phyloP scores from a whole-genome alignment of 169 alveolate genomes.

The Plasmodium gaboni region DNA sequence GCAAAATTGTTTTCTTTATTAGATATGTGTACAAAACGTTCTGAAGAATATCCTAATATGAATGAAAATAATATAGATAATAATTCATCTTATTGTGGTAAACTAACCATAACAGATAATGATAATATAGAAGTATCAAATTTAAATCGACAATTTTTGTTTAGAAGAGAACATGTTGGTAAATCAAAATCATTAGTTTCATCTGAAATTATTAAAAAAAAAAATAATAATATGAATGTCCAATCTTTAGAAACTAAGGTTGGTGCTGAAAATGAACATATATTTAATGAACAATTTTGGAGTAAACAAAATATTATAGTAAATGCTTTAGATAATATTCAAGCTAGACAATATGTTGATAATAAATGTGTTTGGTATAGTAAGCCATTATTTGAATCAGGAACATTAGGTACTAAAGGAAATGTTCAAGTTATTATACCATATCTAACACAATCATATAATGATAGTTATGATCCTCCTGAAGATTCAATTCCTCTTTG shows the following conservation, averaged over 20 bases:
- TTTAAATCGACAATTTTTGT: conserved; percentile 97
- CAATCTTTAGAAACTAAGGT: conserved; percentile 91
- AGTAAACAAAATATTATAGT: conserved; percentile 93
- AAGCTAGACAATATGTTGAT: conserved; percentile 98
- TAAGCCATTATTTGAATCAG: conserved; percentile 98
- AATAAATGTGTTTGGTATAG: conserved; percentile 97
- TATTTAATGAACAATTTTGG: conserved; percentile 98
- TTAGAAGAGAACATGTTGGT: conserved; percentile 93
- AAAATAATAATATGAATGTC: conserved; percentile 90
- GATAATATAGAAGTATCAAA: conserved; percentile 98
- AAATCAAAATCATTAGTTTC: conserved; percentile 85
- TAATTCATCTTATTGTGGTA: conserved; percentile 79
- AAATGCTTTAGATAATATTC: conserved; percentile 97
- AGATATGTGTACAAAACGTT: conserved; percentile 92
- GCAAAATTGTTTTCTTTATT: conserved; percentile 96
- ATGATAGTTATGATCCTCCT: conserved; percentile 98
- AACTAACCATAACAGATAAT: conserved; percentile 96
- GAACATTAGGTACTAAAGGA: conserved; percentile 99
- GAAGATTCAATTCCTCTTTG: conserved; percentile 97
- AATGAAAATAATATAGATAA: no score
- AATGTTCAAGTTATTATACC: conserved; percentile 96
- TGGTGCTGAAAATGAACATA: conserved; percentile 96
- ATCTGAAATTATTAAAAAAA: conserved; percentile 90
- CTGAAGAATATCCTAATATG: no score
- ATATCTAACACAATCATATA: conserved; percentile 96